Conservation (phyloP, 2,329 filamentous ascomycete genomes). For the Phialophora expanda region DNA sequence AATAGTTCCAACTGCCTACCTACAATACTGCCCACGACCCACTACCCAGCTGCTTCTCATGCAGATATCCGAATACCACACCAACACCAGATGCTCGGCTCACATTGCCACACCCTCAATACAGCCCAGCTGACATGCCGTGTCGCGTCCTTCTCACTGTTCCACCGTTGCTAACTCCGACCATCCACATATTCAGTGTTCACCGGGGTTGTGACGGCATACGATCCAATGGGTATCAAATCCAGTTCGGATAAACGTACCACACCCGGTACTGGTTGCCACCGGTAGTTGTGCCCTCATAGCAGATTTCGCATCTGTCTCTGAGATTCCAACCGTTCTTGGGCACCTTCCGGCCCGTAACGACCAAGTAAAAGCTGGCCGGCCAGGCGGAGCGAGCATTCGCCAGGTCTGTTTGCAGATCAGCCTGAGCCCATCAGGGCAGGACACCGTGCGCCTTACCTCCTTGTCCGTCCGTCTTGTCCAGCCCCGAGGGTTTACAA, state of each 20-base stretch:
- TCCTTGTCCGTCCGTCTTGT: neutral
- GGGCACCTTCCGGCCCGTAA: neutral
- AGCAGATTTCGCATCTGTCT: neutral
- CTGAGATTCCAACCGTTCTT: neutral
- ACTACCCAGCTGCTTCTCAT: neutral
- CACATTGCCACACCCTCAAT: neutral
- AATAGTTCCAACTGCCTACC: no score
- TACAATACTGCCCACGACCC: neutral
- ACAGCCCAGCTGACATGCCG: neutral
- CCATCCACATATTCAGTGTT: neutral
- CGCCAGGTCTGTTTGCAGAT: neutral
- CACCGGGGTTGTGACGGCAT: neutral
- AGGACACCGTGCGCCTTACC: neutral
- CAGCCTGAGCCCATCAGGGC: neutral
- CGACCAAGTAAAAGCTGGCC: neutral
- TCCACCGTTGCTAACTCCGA: neutral
- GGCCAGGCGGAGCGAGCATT: neutral
- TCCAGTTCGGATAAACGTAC: neutral
- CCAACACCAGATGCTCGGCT: neutral
- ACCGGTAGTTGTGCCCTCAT: neutral
- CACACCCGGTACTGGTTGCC: neutral
- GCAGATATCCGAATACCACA: neutral
- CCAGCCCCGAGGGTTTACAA: neutral
- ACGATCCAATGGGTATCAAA: neutral
- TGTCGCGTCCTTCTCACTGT: neutral